Conservation (phyloP, 768 basidiomycete species). For the Pulveroboletus ravenelii region DNA sequence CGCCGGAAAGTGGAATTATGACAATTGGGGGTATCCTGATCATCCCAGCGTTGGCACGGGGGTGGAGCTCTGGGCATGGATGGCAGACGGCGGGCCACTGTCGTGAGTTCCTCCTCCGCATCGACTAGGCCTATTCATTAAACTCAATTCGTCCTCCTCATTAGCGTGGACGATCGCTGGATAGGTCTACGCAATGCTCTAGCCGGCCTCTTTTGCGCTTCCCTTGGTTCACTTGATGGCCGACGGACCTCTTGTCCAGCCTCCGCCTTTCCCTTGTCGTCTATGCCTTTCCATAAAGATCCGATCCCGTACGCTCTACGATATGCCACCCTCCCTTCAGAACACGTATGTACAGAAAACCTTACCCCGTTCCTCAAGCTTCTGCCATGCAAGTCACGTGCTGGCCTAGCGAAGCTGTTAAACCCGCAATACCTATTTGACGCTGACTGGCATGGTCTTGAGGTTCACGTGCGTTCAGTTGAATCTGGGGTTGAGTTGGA, state of each 20-base stretch:
- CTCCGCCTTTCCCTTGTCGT: constrained; percentile 61
- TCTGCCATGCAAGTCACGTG: constrained; percentile 84
- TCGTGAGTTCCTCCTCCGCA: constrained; percentile 37
- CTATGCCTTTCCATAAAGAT: constrained; percentile 39
- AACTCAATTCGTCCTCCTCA: neutral
- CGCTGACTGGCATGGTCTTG: constrained; percentile 88
- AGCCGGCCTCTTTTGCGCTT: constrained; percentile 93
- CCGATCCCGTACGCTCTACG: constrained; percentile 51
- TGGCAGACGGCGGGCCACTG: constrained; percentile 57
- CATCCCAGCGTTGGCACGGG: constrained; percentile 76
- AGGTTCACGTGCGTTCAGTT: constrained; percentile 68
- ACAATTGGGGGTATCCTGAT: constrained; percentile 76
- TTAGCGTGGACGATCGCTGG: constrained; percentile 76
- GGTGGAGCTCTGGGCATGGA: constrained; percentile 90
- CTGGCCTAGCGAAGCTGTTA: constrained; percentile 78
- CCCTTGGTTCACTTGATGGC: constrained; percentile 72
- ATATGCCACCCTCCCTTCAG: constrained; percentile 75
- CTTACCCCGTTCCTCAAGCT: constrained; percentile 94
- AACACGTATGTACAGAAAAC: constrained; percentile 96
- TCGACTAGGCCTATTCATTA: neutral
- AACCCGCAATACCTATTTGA: constrained; percentile 86
- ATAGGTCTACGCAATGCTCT: constrained; percentile 81
- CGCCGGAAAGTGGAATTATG: constrained; percentile 89
- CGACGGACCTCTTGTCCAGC: constrained; percentile 67
- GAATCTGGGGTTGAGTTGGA: constrained; percentile 58